phyloP scores from a whole-genome alignment of 192 early-diverging fungal genomes.

The Tieghemiomyces parasiticus region DNA sequence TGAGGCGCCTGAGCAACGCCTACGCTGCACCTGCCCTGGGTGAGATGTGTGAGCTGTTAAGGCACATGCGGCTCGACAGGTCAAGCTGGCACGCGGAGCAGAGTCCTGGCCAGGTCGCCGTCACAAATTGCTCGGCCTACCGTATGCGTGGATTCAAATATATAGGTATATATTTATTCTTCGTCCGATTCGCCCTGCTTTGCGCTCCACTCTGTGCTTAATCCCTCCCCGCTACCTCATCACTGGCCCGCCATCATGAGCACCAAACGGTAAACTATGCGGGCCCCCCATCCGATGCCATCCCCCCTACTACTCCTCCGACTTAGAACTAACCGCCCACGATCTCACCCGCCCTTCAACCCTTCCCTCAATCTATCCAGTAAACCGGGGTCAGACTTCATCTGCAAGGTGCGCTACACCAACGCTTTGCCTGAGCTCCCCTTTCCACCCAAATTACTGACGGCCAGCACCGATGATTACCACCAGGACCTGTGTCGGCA shows the following conservation, averaged over 20 bases:
- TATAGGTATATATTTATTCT: background rate
- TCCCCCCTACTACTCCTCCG: background rate
- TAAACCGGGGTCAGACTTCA: constrained; percentile 27
- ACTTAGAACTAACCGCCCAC: background rate
- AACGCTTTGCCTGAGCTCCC: constrained; percentile 31
- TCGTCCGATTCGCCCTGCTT: background rate
- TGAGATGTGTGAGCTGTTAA: no score
- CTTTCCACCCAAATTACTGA: constrained; percentile 32
- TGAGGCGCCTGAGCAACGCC: no score
- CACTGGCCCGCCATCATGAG: background rate
- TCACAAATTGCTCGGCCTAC: no score
- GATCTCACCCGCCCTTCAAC: background rate
- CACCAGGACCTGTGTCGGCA: constrained; percentile 27
- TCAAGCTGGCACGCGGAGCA: no score
- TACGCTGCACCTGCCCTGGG: no score
- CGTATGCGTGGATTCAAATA: no score
- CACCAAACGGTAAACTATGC: constrained; percentile 1
- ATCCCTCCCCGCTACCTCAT: background rate
- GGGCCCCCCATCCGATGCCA: background rate
- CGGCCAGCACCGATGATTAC: constrained; percentile 25
- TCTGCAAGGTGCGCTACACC: constrained; percentile 32
- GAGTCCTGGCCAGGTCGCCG: no score
- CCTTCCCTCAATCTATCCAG: constrained; percentile 9
- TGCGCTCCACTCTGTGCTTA: background rate
- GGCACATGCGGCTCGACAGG: no score